Conservation (phyloP, 2,329 filamentous ascomycete species). For the Talaromyces piceae region DNA sequence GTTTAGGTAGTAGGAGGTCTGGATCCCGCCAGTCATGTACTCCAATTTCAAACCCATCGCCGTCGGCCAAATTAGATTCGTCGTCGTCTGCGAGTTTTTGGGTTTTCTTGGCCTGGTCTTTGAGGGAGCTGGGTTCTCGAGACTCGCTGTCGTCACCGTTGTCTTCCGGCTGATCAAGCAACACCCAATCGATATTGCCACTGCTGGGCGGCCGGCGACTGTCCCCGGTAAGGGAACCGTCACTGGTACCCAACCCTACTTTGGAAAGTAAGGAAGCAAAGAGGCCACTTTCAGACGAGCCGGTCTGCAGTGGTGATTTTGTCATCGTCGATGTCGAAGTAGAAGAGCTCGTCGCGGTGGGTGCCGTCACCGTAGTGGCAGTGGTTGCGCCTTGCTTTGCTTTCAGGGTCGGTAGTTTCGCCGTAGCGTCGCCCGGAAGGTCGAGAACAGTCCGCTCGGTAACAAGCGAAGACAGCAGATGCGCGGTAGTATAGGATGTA, state of each 20-base stretch:
- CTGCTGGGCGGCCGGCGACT: slow-evolving; percentile 63
- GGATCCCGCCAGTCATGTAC: slow-evolving; percentile 82
- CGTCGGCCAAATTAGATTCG: slow-evolving; percentile 23
- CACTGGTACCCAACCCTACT: slow-evolving; percentile 34
- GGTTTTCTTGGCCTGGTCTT: slow-evolving; percentile 19
- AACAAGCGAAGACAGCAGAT: slow-evolving; percentile 80
- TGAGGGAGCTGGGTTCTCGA: slow-evolving; percentile 19
- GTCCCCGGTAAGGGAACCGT: slow-evolving; percentile 32
- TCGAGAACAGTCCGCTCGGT: slow-evolving; percentile 35
- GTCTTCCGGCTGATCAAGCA: slow-evolving; percentile 59
- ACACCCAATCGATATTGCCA: slow-evolving; percentile 66
- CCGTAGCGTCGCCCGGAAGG: slow-evolving; percentile 33
- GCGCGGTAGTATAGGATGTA: slow-evolving; percentile 88
- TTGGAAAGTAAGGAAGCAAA: slow-evolving; percentile 40
- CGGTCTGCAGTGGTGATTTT: slow-evolving; percentile 7
- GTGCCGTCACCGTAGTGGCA: slow-evolving; percentile 17
- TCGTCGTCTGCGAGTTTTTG: slow-evolving; percentile 17
- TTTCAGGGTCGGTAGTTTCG: slow-evolving; percentile 26
- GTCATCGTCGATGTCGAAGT: background rate
- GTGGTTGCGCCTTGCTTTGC: slow-evolving; percentile 17
- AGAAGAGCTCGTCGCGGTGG: background rate
- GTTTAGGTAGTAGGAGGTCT: slow-evolving; percentile 52
- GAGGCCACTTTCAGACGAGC: slow-evolving; percentile 22
- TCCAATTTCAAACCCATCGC: slow-evolving; percentile 70
- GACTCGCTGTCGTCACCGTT: slow-evolving; percentile 28